phyloP scores from a whole-genome alignment of 2,329 filamentous ascomycete species.

The Monilinia vaccinii-corymbosi region DNA sequence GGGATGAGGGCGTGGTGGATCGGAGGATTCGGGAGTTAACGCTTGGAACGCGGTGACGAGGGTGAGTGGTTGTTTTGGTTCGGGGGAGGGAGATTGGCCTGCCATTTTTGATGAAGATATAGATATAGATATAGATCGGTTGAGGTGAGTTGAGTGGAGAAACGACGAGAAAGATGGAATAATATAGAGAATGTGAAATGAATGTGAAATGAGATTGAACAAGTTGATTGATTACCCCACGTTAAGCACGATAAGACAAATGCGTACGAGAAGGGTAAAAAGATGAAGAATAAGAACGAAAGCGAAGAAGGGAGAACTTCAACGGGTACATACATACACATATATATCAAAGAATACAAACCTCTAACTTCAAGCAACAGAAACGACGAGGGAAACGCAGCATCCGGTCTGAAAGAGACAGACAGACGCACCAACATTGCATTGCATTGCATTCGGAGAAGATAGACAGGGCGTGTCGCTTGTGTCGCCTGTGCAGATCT shows the following conservation, averaged over 20 bases:
- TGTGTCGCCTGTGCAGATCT: neutral
- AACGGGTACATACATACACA: conserved; percentile 1
- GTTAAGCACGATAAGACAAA: neutral
- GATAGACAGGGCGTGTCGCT: neutral
- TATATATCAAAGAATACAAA: neutral
- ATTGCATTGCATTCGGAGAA: too few species aligned
- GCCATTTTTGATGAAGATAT: conserved; percentile 1
- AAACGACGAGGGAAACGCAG: conserved; percentile 1
- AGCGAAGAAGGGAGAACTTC: neutral
- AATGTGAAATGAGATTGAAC: neutral
- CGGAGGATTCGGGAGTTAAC: conserved; percentile 5
- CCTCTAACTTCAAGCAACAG: neutral
- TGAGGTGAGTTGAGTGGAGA: neutral
- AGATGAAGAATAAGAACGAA: neutral
- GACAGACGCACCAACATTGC: neutral
- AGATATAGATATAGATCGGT: neutral
- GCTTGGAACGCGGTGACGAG: neutral
- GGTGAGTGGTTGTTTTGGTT: neutral
- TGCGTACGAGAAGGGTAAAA: too few species aligned
- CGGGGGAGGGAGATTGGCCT: neutral
- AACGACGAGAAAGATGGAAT: neutral
- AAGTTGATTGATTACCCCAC: neutral
- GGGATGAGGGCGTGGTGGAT: conserved; percentile 31
- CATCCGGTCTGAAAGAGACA: neutral
- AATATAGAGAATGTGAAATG: neutral